Percentiles rank a stretch among this genome's conserved stretches.
Evolutionary conservation across 306 rosid genomes (phyloP).

Genomic region (Hippophae rhamnoides): DNA sequence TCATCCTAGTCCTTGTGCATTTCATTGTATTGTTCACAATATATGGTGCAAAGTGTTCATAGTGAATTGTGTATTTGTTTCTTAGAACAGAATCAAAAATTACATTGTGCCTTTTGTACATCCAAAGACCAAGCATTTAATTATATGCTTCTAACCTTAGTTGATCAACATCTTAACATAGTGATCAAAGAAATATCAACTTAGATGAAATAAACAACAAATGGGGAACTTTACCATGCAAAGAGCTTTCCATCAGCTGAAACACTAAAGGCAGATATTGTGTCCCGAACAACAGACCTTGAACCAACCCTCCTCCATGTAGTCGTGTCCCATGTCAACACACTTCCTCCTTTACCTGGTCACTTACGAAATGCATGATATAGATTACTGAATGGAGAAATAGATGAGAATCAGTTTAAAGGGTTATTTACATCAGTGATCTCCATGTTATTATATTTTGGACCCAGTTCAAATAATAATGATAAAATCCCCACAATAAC

Average conservation of each 20-base stretch:
- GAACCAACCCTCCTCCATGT: slow-evolving; percentile 69
- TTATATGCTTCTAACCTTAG: background rate
- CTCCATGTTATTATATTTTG: too few species aligned
- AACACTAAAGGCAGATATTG: slow-evolving; percentile 57
- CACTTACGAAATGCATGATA: slow-evolving; percentile 3
- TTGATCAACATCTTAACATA: background rate
- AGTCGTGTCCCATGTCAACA: slow-evolving; percentile 68
- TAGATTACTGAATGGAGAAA: too few species aligned
- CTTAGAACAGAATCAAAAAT: too few species aligned
- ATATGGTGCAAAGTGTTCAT: too few species aligned
- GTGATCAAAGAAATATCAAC: background rate
- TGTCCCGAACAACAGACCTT: slow-evolving; percentile 49
- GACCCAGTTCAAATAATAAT: too few species aligned
- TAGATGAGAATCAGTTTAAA: too few species aligned
- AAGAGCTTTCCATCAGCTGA: slow-evolving; percentile 80
- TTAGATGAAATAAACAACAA: background rate
- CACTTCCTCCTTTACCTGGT: slow-evolving; percentile 62
- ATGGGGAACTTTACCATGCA: slow-evolving; percentile 53
- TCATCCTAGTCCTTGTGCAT: too few species aligned
- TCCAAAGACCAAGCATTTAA: background rate
- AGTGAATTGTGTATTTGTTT: too few species aligned
- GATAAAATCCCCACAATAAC: too few species aligned
- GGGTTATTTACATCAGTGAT: too few species aligned
- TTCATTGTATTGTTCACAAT: too few species aligned
- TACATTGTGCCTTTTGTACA: too few species aligned